phyloP scores from a whole-genome alignment of 1,284 basidiomycete genomes.

The Leccinum insolens region DNA sequence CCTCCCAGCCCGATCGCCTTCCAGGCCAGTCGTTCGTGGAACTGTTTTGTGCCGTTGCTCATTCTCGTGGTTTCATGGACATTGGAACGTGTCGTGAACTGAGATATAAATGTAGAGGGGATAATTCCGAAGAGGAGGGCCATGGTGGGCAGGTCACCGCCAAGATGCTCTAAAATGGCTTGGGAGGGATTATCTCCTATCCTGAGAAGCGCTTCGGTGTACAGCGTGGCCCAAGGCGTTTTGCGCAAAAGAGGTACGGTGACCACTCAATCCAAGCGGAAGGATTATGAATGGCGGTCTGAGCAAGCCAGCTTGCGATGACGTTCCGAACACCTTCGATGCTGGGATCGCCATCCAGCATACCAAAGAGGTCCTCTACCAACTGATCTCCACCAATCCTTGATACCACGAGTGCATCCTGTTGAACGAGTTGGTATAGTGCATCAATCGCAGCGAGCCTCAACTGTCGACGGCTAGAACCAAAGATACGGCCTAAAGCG shows the following conservation, averaged over 20 bases:
- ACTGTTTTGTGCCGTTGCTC: slow-evolving; percentile 31
- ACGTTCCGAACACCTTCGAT: slow-evolving; percentile 95
- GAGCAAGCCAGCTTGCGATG: slow-evolving; percentile 93
- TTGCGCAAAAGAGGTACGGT: slow-evolving; percentile 41
- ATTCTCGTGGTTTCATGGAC: slow-evolving; percentile 39
- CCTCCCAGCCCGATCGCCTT: slow-evolving; percentile 30
- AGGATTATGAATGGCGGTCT: slow-evolving; percentile 91
- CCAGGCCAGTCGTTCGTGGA: slow-evolving; percentile 48
- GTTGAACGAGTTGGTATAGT: slow-evolving; percentile 96
- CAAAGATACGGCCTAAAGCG: slow-evolving; percentile 76
- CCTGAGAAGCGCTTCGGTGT: slow-evolving; percentile 45
- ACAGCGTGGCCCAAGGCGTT: slow-evolving; percentile 36
- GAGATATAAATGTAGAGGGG: slow-evolving; percentile 44
- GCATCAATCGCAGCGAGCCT: slow-evolving; percentile 96
- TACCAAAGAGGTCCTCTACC: slow-evolving; percentile 93
- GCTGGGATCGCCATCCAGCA: slow-evolving; percentile 92
- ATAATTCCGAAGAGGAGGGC: slow-evolving; percentile 44
- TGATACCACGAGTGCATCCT: slow-evolving; percentile 91
- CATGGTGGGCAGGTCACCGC: slow-evolving; percentile 41
- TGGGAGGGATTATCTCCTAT: slow-evolving; percentile 31
- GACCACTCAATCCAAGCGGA: slow-evolving; percentile 88
- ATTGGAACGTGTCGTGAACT: slow-evolving; percentile 44
- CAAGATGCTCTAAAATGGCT: slow-evolving; percentile 38
- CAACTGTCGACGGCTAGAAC: slow-evolving; percentile 79
- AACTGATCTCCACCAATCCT: slow-evolving; percentile 92